These are phyloP conservation scores for Eutreptiella sp. DNA, from an alignment of 208 protist species.

Conservation along the genomic window DNA sequence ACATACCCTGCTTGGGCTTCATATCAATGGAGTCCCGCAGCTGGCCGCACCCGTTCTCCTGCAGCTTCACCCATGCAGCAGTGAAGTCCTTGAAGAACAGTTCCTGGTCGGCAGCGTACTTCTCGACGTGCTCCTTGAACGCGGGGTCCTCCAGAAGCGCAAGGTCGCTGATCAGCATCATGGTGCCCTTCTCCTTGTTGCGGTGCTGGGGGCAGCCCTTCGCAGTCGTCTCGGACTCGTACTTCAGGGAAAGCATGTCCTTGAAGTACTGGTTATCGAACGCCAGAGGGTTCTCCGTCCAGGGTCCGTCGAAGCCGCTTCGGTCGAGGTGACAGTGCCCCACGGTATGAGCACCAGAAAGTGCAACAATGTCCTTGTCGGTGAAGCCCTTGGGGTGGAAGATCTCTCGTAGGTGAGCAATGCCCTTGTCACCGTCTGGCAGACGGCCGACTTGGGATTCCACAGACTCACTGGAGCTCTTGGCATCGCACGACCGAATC, in stretches of 20 bases:
- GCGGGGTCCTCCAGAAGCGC: conserved; percentile 63
- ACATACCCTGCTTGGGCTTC: no score
- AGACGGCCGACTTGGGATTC: conserved; percentile 72
- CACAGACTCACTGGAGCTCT: conserved; percentile 54
- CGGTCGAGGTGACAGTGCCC: conserved; percentile 76
- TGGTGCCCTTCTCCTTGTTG: conserved; percentile 68
- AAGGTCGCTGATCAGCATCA: conserved; percentile 85
- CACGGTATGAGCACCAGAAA: conserved; percentile 80
- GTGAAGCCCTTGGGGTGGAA: conserved; percentile 80
- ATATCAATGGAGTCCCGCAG: no score
- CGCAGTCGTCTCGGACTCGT: conserved; percentile 67
- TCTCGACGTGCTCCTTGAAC: conserved; percentile 66
- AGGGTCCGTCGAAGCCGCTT: conserved; percentile 74
- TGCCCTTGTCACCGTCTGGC: conserved; percentile 64
- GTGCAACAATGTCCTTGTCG: conserved; percentile 82
- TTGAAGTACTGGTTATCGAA: conserved; percentile 86
- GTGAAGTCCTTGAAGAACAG: conserved; percentile 76
- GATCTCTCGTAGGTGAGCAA: conserved; percentile 65
- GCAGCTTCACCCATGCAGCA: conserved; percentile 63
- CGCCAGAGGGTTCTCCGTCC: conserved; percentile 73
- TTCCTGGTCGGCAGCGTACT: conserved; percentile 82
- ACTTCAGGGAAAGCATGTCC: conserved; percentile 63
- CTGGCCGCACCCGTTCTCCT: conserved; percentile 57
- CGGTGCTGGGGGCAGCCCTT: no score
- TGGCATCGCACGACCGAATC: conserved; percentile 68